phyloP scores from a whole-genome alignment of 2,329 filamentous ascomycete genomes.

The Penicillium sp. region DNA sequence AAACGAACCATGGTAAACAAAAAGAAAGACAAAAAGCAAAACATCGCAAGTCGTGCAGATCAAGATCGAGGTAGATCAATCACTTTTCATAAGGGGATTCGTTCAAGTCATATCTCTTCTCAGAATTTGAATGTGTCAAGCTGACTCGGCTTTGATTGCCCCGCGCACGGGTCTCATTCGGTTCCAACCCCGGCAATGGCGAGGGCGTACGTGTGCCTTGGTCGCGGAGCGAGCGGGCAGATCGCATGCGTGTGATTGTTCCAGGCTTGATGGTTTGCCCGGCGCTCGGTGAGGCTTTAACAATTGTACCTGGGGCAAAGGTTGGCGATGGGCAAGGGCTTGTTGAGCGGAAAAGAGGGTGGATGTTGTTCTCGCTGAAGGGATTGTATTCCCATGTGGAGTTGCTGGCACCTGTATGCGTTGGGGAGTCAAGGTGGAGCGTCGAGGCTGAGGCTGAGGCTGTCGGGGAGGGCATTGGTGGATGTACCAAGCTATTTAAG shows the following conservation, averaged over 20 bases:
- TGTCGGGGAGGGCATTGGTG: slow-evolving; percentile 19
- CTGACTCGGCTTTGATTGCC: slow-evolving; percentile 11
- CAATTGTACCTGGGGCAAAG: slow-evolving; percentile 53
- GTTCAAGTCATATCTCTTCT: slow-evolving; percentile 30
- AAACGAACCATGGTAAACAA: slow-evolving; percentile 3
- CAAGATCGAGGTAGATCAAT: slow-evolving; percentile 10
- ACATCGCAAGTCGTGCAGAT: slow-evolving; percentile 4
- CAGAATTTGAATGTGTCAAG: slow-evolving; percentile 24
- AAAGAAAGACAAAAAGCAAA: neutral
- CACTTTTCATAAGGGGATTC: slow-evolving; percentile 32
- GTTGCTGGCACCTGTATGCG: slow-evolving; percentile 7
- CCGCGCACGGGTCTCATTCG: neutral
- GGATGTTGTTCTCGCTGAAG: slow-evolving; percentile 53
- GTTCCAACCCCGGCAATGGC: slow-evolving; percentile 5
- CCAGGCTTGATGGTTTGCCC: slow-evolving; percentile 51
- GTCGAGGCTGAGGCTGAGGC: slow-evolving; percentile 25
- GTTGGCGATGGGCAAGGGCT: slow-evolving; percentile 54
- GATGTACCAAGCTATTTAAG: slow-evolving; percentile 26
- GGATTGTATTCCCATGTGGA: slow-evolving; percentile 20
- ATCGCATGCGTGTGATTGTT: slow-evolving; percentile 39
- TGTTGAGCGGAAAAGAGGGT: slow-evolving; percentile 57
- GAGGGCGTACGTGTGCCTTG: slow-evolving; percentile 10
- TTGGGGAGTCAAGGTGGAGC: slow-evolving; percentile 16
- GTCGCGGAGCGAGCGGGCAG: slow-evolving; percentile 34
- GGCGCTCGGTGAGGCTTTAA: slow-evolving; percentile 55